Percentiles rank a stretch among this genome's conserved stretches.
Conservation (phyloP, 352 stramenopile species). For the Globisporangium emineosum region DNA sequence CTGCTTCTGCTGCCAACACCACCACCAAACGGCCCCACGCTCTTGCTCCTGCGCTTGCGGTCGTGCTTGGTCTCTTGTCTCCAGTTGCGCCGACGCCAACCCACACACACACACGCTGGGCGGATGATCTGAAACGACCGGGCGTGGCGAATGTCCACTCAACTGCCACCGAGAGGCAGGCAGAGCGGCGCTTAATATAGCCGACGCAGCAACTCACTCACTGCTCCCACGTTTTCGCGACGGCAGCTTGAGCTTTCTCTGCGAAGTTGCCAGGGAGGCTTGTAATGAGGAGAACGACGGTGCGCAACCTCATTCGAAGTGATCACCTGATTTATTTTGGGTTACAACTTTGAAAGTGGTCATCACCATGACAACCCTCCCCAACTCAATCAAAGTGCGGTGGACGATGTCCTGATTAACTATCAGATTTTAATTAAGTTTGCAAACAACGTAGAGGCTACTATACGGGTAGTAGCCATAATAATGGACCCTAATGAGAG, state of each 20-base stretch:
- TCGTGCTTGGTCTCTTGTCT: no score
- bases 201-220: no score
- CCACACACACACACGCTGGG: neutral
- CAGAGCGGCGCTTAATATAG: neutral
- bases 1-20: neutral
- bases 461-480: neutral
- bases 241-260: no score
- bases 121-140: constrained; percentile 5
- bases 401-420: neutral
- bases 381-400: neutral
- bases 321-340: no score
- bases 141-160: constrained; percentile 7
- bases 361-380: neutral
- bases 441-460: neutral
- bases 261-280: no score
- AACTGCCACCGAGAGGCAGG: neutral
- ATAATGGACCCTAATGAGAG: neutral
- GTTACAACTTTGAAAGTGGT: no score
- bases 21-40: neutral
- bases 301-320: no score
- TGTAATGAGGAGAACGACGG: no score
- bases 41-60: no score
- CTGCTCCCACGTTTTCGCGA: neutral
- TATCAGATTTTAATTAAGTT: neutral
- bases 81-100: neutral